phyloP scores from a whole-genome alignment of 225 moss, liverwort and hornwort species.

The Pleurozium schreberi region DNA sequence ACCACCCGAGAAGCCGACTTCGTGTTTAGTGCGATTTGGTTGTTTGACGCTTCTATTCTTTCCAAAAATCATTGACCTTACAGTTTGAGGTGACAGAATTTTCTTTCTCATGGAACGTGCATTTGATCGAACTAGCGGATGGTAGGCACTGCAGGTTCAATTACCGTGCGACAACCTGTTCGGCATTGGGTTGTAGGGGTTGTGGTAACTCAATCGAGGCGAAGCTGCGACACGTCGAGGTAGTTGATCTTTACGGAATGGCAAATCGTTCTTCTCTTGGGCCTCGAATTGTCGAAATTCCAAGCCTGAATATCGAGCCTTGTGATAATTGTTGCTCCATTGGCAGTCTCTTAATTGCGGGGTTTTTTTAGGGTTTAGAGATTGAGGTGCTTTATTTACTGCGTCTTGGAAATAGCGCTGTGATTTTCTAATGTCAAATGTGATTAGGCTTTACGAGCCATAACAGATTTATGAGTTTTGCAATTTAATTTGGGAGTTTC shows the following conservation, averaged over 20 bases:
- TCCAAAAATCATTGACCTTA: neutral
- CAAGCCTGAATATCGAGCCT: neutral
- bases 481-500: neutral
- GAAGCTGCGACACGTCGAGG: neutral
- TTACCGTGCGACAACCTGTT: neutral
- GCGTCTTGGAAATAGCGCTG: neutral
- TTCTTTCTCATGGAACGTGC: neutral
- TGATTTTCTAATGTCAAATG: neutral
- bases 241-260: neutral
- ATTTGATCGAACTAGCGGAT: neutral
- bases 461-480: neutral
- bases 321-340: neutral
- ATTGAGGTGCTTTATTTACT: neutral
- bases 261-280: neutral
- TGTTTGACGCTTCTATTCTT: neutral
- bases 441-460: neutral
- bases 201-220: neutral
- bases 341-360: neutral
- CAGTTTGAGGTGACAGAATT: neutral
- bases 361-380: neutral
- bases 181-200: neutral
- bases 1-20: neutral
- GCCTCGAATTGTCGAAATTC: neutral
- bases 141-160: neutral
- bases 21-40: neutral